phyloP scores from a whole-genome alignment of 2,329 filamentous ascomycete species.

The Claviceps sp. region DNA sequence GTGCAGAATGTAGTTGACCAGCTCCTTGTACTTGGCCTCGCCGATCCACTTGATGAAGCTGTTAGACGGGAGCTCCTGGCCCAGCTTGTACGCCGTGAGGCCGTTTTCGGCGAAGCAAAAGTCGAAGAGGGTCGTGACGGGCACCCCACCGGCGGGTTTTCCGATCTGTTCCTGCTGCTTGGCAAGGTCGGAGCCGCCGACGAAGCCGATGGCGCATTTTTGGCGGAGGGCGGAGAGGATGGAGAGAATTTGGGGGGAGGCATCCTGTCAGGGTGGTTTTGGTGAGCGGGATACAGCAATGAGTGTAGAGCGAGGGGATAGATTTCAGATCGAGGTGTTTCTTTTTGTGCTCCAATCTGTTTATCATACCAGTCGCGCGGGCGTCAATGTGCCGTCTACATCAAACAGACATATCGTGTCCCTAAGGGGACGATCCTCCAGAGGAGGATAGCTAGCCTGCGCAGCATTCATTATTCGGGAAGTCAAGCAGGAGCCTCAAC shows the following conservation, averaged over 20 bases:
- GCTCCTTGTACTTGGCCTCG: slow-evolving; percentile 67
- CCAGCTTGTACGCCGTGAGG: slow-evolving; percentile 77
- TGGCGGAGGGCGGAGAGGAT: slow-evolving; percentile 70
- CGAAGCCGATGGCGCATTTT: slow-evolving; percentile 80
- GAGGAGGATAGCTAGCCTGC: slow-evolving; percentile 47
- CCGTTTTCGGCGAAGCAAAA: slow-evolving; percentile 98
- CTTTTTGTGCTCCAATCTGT: neutral
- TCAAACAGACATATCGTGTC: slow-evolving; percentile 95
- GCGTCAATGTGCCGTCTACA: slow-evolving; percentile 85
- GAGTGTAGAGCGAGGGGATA: neutral
- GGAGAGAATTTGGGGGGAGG: slow-evolving; percentile 68
- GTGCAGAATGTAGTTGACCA: slow-evolving; percentile 64
- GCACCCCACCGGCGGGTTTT: slow-evolving; percentile 37
- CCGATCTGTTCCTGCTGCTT: slow-evolving; percentile 98
- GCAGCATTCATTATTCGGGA: slow-evolving; percentile 24
- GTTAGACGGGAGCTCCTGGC: slow-evolving; percentile 58
- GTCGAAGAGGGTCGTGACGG: slow-evolving; percentile 83
- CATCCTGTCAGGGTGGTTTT: slow-evolving; percentile 31
- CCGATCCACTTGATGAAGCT: slow-evolving; percentile 90
- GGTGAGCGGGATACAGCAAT: neutral
- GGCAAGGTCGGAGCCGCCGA: slow-evolving; percentile 79
- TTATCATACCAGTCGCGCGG: slow-evolving; percentile 55
- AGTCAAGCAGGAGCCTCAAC: neutral
- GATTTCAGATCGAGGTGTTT: neutral
- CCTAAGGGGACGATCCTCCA: slow-evolving; percentile 74